Base-by-base conservation (phyloP, 306 rosid species). In the Pterocarpus macrocarpus region DNA sequence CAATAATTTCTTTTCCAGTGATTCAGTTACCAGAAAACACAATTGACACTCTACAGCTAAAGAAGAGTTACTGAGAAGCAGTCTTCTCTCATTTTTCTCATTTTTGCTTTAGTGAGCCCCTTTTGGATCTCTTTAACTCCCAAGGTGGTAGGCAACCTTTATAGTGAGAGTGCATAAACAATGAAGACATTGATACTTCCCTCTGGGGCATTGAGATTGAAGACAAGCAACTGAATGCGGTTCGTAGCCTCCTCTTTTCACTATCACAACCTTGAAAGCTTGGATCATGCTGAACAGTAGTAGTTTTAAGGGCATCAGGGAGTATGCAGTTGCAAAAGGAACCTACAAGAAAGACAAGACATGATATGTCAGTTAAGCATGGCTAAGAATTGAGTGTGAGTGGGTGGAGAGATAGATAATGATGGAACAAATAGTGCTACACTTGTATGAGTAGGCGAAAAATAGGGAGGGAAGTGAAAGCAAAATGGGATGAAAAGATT, bases 131-230 rank as follows among this genome's bases (percentile, higher is more conserved):
- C 86, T 79, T 84, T 1, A 79, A 59, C 81, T 84, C 81, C 87
- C 99, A 95, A 11, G 94, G 97, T 4, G 99, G 97, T 50, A 95
- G 74, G 81, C 97, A 92, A 67, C 97, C 97, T 84, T 94, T 95
- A 71, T 91, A 91, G 80, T 93, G 99, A 57, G 97, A 93, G 77
- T 93, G 99, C 71, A 95, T 87, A 86, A 91, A 91, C 81, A 93
- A 77, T 0, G 98, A 95, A 5, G 97, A 89, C 97, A 91, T 90
- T 5, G 97, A 91, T 64, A 95, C 97, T 87, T 91, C 93, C 84
- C 69, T 86, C 49, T 87, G 97, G 8, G 90, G 89, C 88, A 92
- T 82, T 1, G 98, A 95, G 65, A 95, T 86, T 8, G 99, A 93
- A 30, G 97, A 86, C 82, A 91, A 86, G 73, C 96, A 93, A 82